Evolutionary conservation across 2,329 filamentous ascomycete species (phyloP).

Genomic region (Polychaeton citri): DNA sequence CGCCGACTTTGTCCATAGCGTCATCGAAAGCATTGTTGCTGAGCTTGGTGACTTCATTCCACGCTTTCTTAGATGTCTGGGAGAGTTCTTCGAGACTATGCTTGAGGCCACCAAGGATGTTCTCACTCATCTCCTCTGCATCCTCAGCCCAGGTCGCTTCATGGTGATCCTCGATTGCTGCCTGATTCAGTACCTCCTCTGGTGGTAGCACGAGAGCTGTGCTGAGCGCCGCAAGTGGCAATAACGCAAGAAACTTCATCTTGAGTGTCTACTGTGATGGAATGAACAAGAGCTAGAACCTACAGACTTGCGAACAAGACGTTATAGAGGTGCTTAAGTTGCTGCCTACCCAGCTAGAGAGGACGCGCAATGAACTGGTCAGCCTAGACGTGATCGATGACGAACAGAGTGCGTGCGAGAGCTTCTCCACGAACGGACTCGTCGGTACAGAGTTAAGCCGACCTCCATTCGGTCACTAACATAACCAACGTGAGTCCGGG

Average conservation of each 20-base stretch:
- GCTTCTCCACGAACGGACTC: background rate
- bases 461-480: too few species aligned
- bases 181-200: slow-evolving; percentile 32
- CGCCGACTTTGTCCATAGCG: slow-evolving; percentile 27
- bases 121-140: slow-evolving; percentile 22
- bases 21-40: slow-evolving; percentile 29
- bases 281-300: too few species aligned
- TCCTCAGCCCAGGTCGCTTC: slow-evolving; percentile 15
- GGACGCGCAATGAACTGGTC: too few species aligned
- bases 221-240: slow-evolving; percentile 37
- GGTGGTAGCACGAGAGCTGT: slow-evolving; percentile 42
- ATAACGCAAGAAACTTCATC: slow-evolving; percentile 38
- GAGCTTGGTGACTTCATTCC: slow-evolving; percentile 8
- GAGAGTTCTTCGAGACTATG: slow-evolving; percentile 18
- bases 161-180: slow-evolving; percentile 25
- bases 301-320: too few species aligned
- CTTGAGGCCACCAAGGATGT: slow-evolving; percentile 21
- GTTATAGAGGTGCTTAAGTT: too few species aligned
- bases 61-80: slow-evolving; percentile 8
- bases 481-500: too few species aligned
- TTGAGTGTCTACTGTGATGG: too few species aligned
- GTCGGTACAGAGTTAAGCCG: background rate
- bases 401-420: too few species aligned
- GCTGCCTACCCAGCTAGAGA: too few species aligned
- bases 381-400: too few species aligned